Evolutionary conservation across 805 yeast genomes (phyloP).

Genomic region (Sugiyamaella marilandica): DNA sequence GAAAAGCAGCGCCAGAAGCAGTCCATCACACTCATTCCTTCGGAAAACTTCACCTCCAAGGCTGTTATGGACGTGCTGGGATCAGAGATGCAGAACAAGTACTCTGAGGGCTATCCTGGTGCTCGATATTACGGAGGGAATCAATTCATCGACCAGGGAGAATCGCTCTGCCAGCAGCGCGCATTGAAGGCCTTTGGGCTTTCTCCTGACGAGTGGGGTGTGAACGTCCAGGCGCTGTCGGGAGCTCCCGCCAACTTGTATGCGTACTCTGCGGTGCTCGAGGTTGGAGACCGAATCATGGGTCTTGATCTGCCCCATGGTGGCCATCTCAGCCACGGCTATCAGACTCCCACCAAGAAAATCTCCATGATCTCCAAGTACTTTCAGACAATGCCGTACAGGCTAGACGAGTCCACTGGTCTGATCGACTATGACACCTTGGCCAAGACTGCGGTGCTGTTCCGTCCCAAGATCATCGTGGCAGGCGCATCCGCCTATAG

Average conservation of each 20-base stretch:
- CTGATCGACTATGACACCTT: slow-evolving; percentile 86
- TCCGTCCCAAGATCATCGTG: slow-evolving; percentile 90
- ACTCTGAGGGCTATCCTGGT: slow-evolving; percentile 98
- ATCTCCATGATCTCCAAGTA: slow-evolving; percentile 89
- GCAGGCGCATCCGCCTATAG: slow-evolving; percentile 98
- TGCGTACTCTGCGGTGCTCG: slow-evolving; percentile 83
- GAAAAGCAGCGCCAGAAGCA: slow-evolving; percentile 86
- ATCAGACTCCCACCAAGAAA: slow-evolving; percentile 85
- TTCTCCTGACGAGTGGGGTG: slow-evolving; percentile 88
- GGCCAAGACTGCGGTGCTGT: slow-evolving; percentile 73
- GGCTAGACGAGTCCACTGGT: slow-evolving; percentile 81
- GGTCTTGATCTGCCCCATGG: slow-evolving; percentile 98
- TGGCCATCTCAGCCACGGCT: slow-evolving; percentile 96
- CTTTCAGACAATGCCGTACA: slow-evolving; percentile 97
- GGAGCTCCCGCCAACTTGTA: slow-evolving; percentile 97
- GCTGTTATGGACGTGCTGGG: slow-evolving; percentile 94
- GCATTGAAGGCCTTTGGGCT: slow-evolving; percentile 80
- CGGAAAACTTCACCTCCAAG: slow-evolving; percentile 93
- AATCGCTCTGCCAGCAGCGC: slow-evolving; percentile 82
- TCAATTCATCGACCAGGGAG: slow-evolving; percentile 88
- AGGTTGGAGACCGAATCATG: slow-evolving; percentile 90
- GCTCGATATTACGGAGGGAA: slow-evolving; percentile 98
- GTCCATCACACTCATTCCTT: slow-evolving; percentile 88
- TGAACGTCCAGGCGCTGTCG: slow-evolving; percentile 89
- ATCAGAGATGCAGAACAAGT: slow-evolving; percentile 95